phyloP scores from a whole-genome alignment of 2,329 filamentous ascomycete genomes.

The Kalaharituber pfeilii region DNA sequence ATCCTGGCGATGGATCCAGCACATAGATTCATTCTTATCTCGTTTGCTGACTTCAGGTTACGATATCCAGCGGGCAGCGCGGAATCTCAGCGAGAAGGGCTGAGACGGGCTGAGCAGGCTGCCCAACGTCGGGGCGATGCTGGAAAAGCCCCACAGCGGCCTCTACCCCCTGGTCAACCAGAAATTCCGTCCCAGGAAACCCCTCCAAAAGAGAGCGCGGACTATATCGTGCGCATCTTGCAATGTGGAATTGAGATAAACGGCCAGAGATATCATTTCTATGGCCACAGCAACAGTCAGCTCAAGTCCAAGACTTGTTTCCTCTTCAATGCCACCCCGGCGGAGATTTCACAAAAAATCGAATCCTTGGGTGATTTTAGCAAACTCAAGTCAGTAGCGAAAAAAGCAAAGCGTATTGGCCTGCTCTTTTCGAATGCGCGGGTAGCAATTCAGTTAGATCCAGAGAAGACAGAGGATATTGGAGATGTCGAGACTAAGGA shows the following conservation, averaged over 20 bases:
- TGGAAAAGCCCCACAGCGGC: neutral
- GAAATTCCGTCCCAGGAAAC: slow-evolving; percentile 18
- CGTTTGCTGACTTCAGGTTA: slow-evolving; percentile 26
- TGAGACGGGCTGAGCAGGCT: neutral
- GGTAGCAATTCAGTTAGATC: slow-evolving; percentile 24
- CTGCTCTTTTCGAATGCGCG: slow-evolving; percentile 29
- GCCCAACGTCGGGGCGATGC: neutral
- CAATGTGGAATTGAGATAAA: slow-evolving; percentile 26
- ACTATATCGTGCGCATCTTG: slow-evolving; percentile 27
- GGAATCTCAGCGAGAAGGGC: neutral
- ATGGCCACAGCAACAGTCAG: slow-evolving; percentile 32
- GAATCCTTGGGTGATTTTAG: slow-evolving; percentile 29
- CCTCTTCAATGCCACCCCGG: slow-evolving; percentile 26
- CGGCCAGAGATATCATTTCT: slow-evolving; percentile 29
- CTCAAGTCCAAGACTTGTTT: slow-evolving; percentile 30
- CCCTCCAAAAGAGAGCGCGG: slow-evolving; percentile 26
- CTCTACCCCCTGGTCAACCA: slow-evolving; percentile 8
- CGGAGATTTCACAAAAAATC: slow-evolving; percentile 25
- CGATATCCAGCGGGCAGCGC: slow-evolving; percentile 4
- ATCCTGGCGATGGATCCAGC: slow-evolving; percentile 23
- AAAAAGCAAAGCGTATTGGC: slow-evolving; percentile 31
- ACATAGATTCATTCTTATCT: slow-evolving; percentile 26
- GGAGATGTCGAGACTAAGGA: slow-evolving; percentile 27
- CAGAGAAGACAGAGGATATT: slow-evolving; percentile 28
- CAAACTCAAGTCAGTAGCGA: slow-evolving; percentile 30